phyloP scores from a whole-genome alignment of 371 early-diverging fungal species.

The Dinochytrium kinnereticum region DNA sequence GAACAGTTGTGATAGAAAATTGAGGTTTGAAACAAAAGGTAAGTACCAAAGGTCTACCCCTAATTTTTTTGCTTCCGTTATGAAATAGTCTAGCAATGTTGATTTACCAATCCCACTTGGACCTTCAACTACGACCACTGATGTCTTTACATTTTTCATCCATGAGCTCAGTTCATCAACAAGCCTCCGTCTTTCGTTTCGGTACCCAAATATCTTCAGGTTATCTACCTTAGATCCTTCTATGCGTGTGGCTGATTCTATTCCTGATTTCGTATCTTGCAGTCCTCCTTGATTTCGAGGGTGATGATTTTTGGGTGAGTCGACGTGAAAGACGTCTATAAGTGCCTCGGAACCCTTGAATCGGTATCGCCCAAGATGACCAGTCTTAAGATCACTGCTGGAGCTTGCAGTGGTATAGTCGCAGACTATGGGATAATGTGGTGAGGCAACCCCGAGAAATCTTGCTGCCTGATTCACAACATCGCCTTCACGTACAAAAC shows the following conservation, averaged over 20 bases:
- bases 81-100: not conserved
- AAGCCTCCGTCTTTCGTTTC: not conserved
- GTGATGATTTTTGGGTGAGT: not conserved
- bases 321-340: not conserved
- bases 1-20: too few species aligned
- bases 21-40: too few species aligned
- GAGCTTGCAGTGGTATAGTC: not conserved
- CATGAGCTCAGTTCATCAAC: not conserved
- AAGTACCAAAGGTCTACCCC: too few species aligned
- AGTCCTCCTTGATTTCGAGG: not conserved
- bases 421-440: not conserved
- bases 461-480: slow-evolving; percentile 6
- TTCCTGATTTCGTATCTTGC: not conserved
- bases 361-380: not conserved
- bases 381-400: not conserved
- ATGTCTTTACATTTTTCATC: not conserved
- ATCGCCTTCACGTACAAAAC: not conserved
- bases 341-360: not conserved
- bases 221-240: too few species aligned
- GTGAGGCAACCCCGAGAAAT: not conserved
- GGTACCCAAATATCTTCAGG: not conserved
- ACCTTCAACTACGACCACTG: not conserved
- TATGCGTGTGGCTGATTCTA: not conserved
- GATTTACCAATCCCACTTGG: slow-evolving; percentile 4
- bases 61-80: too few species aligned